phyloP scores from a whole-genome alignment of 169 alveolate species.

The Plasmodium berghei region DNA sequence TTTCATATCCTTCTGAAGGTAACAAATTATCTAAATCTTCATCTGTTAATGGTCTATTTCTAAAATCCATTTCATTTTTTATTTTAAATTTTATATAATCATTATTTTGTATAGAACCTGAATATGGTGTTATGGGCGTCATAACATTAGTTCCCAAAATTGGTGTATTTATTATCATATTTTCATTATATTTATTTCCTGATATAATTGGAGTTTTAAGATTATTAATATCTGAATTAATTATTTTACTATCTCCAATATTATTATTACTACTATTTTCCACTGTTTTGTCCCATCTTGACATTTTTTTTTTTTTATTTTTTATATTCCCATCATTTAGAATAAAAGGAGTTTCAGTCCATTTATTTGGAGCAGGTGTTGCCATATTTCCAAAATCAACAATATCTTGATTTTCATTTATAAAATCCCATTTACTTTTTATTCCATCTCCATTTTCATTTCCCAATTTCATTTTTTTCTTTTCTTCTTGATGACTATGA shows the following conservation, averaged over 20 bases:
- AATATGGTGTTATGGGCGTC: conserved; percentile 33
- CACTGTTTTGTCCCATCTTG: conserved; percentile 53
- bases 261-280: neutral
- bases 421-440: conserved; percentile 41
- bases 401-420: conserved; percentile 4
- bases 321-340: conserved; percentile 12
- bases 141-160: neutral
- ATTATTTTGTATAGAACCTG: neutral
- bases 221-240: neutral
- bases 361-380: conserved; percentile 26
- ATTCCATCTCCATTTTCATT: conserved; percentile 12
- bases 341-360: conserved; percentile 26
- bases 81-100: conserved; percentile 31
- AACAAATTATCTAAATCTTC: conserved; percentile 95
- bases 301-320: conserved; percentile 16
- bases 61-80: conserved; percentile 77
- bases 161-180: conserved; percentile 21
- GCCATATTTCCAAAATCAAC: conserved; percentile 18
- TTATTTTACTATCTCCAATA: neutral
- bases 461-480: conserved; percentile 59
- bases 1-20: conserved; percentile 94
- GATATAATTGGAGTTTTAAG: neutral
- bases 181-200: neutral
- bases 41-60: conserved; percentile 92
- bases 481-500: conserved; percentile 70